Conservation (phyloP, 768 basidiomycete genomes). For the Pholiota molesta region DNA sequence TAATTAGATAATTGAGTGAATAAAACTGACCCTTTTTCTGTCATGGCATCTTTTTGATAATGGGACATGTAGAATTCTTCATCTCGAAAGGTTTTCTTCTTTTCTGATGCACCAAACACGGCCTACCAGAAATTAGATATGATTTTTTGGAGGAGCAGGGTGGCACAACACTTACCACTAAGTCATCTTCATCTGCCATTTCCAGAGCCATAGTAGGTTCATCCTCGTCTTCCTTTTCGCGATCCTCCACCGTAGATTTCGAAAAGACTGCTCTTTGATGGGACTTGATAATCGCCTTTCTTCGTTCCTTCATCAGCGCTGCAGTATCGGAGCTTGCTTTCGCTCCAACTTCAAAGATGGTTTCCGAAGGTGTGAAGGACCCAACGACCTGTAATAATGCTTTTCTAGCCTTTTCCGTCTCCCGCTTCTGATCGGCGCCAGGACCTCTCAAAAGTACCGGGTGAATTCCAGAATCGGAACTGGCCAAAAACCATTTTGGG, state of each 20-base stretch:
- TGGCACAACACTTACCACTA: constrained; percentile 53
- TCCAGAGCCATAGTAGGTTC: constrained; percentile 43
- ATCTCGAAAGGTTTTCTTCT: constrained; percentile 67
- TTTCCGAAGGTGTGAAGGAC: constrained; percentile 84
- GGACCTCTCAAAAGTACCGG: constrained; percentile 61
- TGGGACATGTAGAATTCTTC: constrained; percentile 91
- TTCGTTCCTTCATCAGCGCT: constrained; percentile 84
- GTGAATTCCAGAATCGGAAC: constrained; percentile 66
- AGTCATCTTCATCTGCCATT: constrained; percentile 81
- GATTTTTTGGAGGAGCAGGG: not conserved
- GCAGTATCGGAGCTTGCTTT: constrained; percentile 67
- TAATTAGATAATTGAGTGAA: not conserved
- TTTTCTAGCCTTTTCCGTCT: constrained; percentile 59
- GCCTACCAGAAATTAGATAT: constrained; percentile 41
- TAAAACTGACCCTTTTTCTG: constrained; percentile 81
- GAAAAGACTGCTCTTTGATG: constrained; percentile 47
- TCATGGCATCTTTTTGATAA: constrained; percentile 81
- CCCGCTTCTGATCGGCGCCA: constrained; percentile 37
- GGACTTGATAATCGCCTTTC: constrained; percentile 76
- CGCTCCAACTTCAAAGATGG: constrained; percentile 86
- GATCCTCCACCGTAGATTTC: constrained; percentile 34
- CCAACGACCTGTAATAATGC: constrained; percentile 74
- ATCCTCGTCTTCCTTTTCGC: constrained; percentile 37
- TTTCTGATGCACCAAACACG: constrained; percentile 62
- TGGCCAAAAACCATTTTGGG: constrained; percentile 70